Evolutionary conservation across 2,329 filamentous ascomycete genomes (phyloP), one percentile per base, ranked within the genome.

Genomic region (Alternaria atra): DNA sequence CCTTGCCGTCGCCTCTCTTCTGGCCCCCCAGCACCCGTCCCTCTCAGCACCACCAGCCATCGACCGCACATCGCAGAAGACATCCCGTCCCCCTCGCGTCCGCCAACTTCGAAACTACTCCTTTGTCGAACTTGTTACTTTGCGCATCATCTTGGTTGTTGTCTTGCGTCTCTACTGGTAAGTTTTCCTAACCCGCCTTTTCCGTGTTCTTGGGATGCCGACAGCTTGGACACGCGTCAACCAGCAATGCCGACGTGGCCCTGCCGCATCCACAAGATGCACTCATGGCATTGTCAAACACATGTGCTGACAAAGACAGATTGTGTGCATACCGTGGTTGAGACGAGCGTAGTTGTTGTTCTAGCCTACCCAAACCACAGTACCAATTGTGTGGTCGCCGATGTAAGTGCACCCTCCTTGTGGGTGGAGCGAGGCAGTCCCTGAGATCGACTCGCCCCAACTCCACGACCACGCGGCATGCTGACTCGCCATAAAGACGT

Each of bases 261-360:
- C 60, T 67, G 60, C 58, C 57, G 55, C 48, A 32, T 51, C 53
- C 60, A 65, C 64, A 52, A 54, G 46, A 52, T 58, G 56, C 42
- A 34, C 32, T 35, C 50, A 57, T 46, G 51, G 25, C 57, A 61
- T 44, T 43, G 37, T 34, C 42, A 55, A 52, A 39, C 29, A 39
- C 51, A 46, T 55, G 46, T 55, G 44, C 61, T 68, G 48, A 66
- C 59, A 56, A 13, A 37, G 27, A 51, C 60, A 67, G 62, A 40
- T 17, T 60, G 35, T 35, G 29, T 55, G 30, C 32, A 52, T 64
- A 62, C 64, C 69, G 63, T 69, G 61, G 67, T 69, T 54, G 52
- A 60, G 54, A 52, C 54, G 29, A 42, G 52, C 7, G 52, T 42
- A 60, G 58, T 63, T 42, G 29, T 58, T 32, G 51, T 63, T 46